Evolutionary conservation across 2,329 filamentous ascomycete species (phyloP).

Genomic region (Aspergillus bombycis): DNA sequence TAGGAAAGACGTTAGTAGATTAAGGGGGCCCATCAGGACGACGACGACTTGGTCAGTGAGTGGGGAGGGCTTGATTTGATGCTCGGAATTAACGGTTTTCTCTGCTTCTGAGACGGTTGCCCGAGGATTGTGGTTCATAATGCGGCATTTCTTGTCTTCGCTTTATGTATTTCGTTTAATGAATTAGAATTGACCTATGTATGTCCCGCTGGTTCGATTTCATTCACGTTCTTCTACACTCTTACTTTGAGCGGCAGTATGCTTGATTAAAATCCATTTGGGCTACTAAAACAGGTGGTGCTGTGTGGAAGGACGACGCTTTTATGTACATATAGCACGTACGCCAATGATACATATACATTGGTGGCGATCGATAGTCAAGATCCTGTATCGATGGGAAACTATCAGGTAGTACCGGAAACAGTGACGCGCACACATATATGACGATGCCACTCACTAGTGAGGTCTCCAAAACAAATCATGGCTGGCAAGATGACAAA

Average conservation of each 20-base stretch:
- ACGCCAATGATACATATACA: constrained; percentile 36
- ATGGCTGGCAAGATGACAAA: constrained; percentile 23
- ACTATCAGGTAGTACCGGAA: constrained; percentile 23
- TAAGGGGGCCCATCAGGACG: not conserved
- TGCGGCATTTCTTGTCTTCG: not conserved
- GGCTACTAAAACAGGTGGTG: constrained; percentile 17
- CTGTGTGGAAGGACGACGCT: constrained; percentile 29
- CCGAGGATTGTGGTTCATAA: not conserved
- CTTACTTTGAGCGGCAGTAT: not conserved
- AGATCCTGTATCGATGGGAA: constrained; percentile 21
- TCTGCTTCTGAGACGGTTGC: not conserved
- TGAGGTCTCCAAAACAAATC: constrained; percentile 27
- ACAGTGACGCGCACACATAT: constrained; percentile 25
- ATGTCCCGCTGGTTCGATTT: not conserved
- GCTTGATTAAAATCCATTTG: not conserved
- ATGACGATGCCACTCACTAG: constrained; percentile 25
- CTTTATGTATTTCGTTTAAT: not conserved
- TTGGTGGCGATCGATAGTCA: constrained; percentile 28
- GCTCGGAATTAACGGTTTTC: not conserved
- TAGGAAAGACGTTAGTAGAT: not conserved
- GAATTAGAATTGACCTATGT: not conserved
- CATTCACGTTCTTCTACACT: not conserved
- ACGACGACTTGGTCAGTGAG: not conserved
- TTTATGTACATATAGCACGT: constrained; percentile 35
- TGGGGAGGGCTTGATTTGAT: not conserved